Base-by-base conservation (phyloP, 2,329 filamentous ascomycete species). In the Dactylella cylindrospora region DNA sequence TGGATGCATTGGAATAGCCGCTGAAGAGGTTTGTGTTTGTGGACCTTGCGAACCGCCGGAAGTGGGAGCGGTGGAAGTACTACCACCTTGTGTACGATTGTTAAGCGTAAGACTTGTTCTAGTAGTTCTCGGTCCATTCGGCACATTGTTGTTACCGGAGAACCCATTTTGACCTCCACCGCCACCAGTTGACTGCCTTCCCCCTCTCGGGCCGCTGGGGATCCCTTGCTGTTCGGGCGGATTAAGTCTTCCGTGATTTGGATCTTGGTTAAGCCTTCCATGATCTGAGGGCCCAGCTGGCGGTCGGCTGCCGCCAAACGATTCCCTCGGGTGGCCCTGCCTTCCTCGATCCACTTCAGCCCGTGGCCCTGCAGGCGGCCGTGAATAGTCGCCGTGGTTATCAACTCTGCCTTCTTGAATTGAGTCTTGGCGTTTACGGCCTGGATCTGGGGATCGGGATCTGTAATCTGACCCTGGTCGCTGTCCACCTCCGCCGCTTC, bases 181-280 rank as follows among this genome's bases (percentile, higher is more conserved):
- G 28, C 55, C 44, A 5, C 32, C 31, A 10, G 49, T 49, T 4
- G 57, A 49, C 3, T 35, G 36, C 25, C 57, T 51, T 10, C 65
- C 53, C 8, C 65, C 64, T 22, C 67, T 49, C 13, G 68, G 67
- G 6, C 66, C 66, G 28, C 66, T 69, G 1, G 66, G 67, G 44
- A 68, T 68, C 12, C 67, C 60, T 19, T 53, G 29, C 13, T 54
- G 33, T 17, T 68, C 66, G 1, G 68, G 67, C 8, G 67, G 67
- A 31, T 69, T 68, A 22, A 69, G 47, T 20, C 68, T 54, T 17
- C 68, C 68, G 29, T 68, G 68, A 28, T 69, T 68, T 2, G 65
- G 66, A 38, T 69, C 67, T 31, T 69, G 66, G 25, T 68, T 67
- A 13, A 65, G 44, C 29, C 64, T 49, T n/a, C 65, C 65, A 22